phyloP scores from a whole-genome alignment of 108 stramenopile genomes.

The Cyclotella choctawhatcheeana region DNA sequence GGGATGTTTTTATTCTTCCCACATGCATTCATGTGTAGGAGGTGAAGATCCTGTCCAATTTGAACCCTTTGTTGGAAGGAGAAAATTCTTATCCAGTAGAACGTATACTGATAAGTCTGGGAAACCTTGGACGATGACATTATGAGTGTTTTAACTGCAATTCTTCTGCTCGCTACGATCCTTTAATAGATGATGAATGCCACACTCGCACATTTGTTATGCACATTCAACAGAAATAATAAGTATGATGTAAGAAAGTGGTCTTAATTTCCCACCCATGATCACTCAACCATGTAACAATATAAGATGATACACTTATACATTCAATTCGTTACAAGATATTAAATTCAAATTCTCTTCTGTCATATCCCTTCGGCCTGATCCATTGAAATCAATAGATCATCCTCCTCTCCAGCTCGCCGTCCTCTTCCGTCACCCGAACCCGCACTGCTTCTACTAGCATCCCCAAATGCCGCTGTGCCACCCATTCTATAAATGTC shows the following conservation, averaged over 20 bases:
- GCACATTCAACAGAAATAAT: too few species aligned
- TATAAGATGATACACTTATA: not conserved
- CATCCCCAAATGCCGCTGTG: constrained; percentile 31
- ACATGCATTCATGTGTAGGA: constrained; percentile 52
- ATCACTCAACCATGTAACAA: not conserved
- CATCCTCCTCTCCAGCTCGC: constrained; percentile 9
- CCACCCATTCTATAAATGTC: constrained; percentile 47
- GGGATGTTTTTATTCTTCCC: constrained; percentile 58
- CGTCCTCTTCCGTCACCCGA: not conserved
- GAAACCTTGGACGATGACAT: constrained; percentile 11
- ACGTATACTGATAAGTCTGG: constrained; percentile 41
- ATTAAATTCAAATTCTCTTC: too few species aligned
- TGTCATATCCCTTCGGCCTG: constrained; percentile 40
- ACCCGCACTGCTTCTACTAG: constrained; percentile 16
- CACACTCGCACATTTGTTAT: too few species aligned
- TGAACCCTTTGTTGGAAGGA: constrained; percentile 62
- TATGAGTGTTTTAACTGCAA: not conserved
- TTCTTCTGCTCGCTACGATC: not conserved
- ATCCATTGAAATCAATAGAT: constrained; percentile 45
- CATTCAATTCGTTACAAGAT: not conserved
- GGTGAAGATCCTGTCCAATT: constrained; percentile 51
- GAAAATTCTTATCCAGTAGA: constrained; percentile 43
- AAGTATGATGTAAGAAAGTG: too few species aligned
- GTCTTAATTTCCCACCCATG: too few species aligned
- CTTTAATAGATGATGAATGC: not conserved